A percentile compares a stretch with the other conserved stretches of the same genome.
Conservation (phyloP, 352 stramenopile genomes). For the Pythium apleroticum region DNA sequence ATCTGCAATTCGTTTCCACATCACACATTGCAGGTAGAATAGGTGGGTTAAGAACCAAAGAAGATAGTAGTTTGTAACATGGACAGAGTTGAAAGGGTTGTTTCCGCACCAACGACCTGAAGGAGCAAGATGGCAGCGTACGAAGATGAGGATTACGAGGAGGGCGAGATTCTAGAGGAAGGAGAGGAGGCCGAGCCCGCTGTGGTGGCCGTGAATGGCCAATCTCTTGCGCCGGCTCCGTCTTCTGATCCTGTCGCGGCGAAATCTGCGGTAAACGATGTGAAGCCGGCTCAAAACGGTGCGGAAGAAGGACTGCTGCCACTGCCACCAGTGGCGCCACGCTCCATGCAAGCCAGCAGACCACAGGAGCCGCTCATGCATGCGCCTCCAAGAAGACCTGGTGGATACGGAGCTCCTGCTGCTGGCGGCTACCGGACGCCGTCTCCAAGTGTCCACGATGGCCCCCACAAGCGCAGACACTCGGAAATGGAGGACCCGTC, state of each 20-base stretch:
- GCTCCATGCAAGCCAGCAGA: background rate
- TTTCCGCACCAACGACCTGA: constrained; percentile 8
- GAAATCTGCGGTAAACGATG: background rate
- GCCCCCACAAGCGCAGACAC: constrained; percentile 31
- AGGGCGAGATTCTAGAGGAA: constrained; percentile 75
- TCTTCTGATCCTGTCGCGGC: background rate
- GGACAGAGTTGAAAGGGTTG: background rate
- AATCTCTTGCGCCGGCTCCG: background rate
- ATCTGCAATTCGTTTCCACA: background rate
- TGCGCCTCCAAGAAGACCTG: constrained; percentile 3
- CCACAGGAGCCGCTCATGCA: constrained; percentile 5
- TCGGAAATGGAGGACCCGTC: constrained; percentile 26
- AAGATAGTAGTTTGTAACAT: background rate
- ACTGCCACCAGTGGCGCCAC: constrained; percentile 3
- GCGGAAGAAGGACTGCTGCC: background rate
- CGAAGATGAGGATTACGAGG: constrained; percentile 55
- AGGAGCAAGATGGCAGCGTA: background rate
- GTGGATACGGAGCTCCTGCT: constrained; percentile 2
- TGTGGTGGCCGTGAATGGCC: background rate
- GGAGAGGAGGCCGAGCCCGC: constrained; percentile 40
- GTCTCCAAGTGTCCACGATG: constrained; percentile 6
- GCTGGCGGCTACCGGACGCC: constrained; percentile 16
- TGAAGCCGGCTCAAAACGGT: constrained; percentile 3
- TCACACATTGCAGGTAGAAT: background rate
- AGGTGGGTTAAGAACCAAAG: too few species aligned